phyloP scores from a whole-genome alignment of 345 rosid genomes.

The thale cress (Arabidopsis thaliana) region TAIR10.1 NC_003070.9:4545001-4545500 shows the following conservation, averaged over 20 bases:
- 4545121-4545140: slow-evolving; percentile 53
- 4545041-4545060: slow-evolving; percentile 48
- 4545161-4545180: slow-evolving; percentile 4
- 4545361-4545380: slow-evolving; percentile 52
- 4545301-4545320: slow-evolving; percentile 9
- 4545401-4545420: slow-evolving; percentile 78
- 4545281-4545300: background rate
- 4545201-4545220: background rate
- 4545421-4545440: slow-evolving; percentile 37
- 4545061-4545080: slow-evolving; percentile 39
- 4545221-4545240: background rate
- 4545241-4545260: background rate
- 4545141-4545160: slow-evolving; percentile 25
- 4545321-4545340: slow-evolving; percentile 43
- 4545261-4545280: background rate
- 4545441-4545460: background rate
- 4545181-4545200: background rate
- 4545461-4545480: background rate
- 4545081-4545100: slow-evolving; percentile 42
- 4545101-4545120: slow-evolving; percentile 52
- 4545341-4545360: slow-evolving; percentile 28
- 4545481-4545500: background rate
- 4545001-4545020: slow-evolving; percentile 56
- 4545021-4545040: slow-evolving; percentile 40
- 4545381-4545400: slow-evolving; percentile 64